Conservation (phyloP, 73 alveolate species). For the Blepharisma stoltei region DNA sequence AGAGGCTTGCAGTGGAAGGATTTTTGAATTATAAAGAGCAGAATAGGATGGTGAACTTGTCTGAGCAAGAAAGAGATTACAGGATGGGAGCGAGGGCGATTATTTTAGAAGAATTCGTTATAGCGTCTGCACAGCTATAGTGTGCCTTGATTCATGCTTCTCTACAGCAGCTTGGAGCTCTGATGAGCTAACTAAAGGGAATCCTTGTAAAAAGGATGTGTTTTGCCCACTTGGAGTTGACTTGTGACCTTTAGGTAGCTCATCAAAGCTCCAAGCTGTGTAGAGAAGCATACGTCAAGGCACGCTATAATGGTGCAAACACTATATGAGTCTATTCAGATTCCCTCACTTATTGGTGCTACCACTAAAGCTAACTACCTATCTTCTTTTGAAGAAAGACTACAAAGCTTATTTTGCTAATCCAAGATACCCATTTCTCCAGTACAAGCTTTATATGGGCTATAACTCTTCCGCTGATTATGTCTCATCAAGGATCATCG, state of each 20-base stretch:
- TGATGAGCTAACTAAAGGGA: too few relatives aligned
- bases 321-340: not conserved
- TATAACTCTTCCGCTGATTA: too few relatives aligned
- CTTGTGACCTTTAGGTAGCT: too few relatives aligned
- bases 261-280: too few relatives aligned
- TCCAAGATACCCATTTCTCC: constrained; percentile 6
- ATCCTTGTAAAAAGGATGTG: too few relatives aligned
- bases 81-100: constrained; percentile 25
- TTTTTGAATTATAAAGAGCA: not conserved
- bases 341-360: constrained; percentile 5
- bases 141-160: too few relatives aligned
- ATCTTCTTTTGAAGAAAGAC: not conserved
- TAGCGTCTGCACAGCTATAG: too few relatives aligned
- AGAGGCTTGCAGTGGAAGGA: not conserved
- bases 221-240: too few relatives aligned
- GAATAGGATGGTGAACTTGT: not conserved
- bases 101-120: constrained; percentile 27
- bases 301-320: too few relatives aligned
- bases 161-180: too few relatives aligned
- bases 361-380: not conserved
- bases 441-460: not conserved
- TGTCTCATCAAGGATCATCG: not conserved
- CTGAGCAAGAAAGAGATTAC: constrained; percentile 29
- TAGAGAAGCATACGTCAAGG: too few relatives aligned
- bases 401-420: constrained; percentile 2